Conservation (phyloP, 177 flowering plant species). For the Vitis hybrid region DNA sequence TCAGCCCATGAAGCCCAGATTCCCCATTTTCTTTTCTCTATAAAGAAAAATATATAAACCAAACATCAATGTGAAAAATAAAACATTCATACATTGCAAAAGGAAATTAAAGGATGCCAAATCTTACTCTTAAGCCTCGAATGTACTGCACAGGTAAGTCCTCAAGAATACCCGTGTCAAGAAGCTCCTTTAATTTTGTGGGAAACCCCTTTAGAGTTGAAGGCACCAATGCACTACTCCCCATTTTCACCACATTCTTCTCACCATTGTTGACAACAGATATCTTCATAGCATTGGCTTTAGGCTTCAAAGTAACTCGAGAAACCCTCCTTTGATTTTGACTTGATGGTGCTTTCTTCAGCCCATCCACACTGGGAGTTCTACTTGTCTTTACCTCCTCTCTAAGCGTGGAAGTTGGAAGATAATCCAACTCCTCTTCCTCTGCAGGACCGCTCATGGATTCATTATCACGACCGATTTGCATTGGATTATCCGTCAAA, state of each 20-base stretch:
- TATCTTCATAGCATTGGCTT: constrained; percentile 7
- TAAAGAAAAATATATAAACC: neutral
- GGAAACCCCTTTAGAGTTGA: constrained; percentile 29
- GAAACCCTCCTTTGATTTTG: constrained; percentile 33
- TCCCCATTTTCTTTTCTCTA: constrained; percentile 27
- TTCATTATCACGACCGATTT: too few species aligned
- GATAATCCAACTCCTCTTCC: constrained; percentile 3
- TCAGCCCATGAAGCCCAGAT: constrained; percentile 41
- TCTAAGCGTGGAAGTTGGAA: neutral
- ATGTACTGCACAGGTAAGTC: constrained; percentile 43
- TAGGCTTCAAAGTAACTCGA: constrained; percentile 26
- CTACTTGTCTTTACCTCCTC: neutral
- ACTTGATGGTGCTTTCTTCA: constrained; percentile 9
- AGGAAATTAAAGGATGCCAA: neutral
- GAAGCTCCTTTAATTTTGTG: constrained; percentile 46
- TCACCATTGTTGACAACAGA: neutral
- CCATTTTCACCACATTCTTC: neutral
- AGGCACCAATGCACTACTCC: too few species aligned
- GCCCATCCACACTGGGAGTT: neutral
- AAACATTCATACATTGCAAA: neutral
- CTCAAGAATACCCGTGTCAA: constrained; percentile 57
- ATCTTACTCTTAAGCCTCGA: constrained; percentile 43
- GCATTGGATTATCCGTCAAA: constrained; percentile 12
- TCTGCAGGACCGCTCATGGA: neutral
- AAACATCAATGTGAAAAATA: neutral